Evolutionary conservation across 331 rosid species (phyloP), one percentile per base, ranked within the genome.

Genomic region (Saraca asoca): DNA sequence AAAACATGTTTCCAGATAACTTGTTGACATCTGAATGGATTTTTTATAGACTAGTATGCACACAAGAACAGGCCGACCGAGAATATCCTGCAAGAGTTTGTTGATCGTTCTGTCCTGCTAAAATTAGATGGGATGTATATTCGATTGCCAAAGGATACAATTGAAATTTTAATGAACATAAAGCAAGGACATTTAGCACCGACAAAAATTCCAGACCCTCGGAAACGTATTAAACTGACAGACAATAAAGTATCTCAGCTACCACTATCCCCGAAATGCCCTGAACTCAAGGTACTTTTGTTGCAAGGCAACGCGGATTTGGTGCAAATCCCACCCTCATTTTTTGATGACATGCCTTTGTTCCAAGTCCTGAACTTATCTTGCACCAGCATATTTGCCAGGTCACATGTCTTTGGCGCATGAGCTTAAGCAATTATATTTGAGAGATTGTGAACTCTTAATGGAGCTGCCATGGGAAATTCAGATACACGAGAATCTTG

Each of bases 291-390:
- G 5, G 14, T 7, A 12, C 9, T 66, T 5, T 38, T 12, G 9
- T 29, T 64, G 14, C 60, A 51, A 2, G 46, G 51, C n/a, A 66
- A 66, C 18, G 1, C 11, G 2, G 12, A 51, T 51, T n/a, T n/a
- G 51, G 19, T 16, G 14, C 4, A 1, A 6, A 53, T 39, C 18
- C 52, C 53, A 7, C 9, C 7, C 39, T 39, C 8, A 39, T 12
- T 69, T 46, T 58, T 49, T 5, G n/a, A 13, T n/a, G 1, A 37
- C 35, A 66, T 66, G 71, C 61, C 61, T 18, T 5, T 43, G 15
- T 51, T 58, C 7, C 7, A n/a, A n/a, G n/a, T n/a, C n/a, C n/a
- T n/a, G n/a, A n/a, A n/a, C n/a, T n/a, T n/a, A n/a, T n/a, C n/a
- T n/a, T n/a, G n/a, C n/a, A n/a, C n/a, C n/a, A n/a, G n/a, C n/a